Evolutionary conservation across 345 rosid genomes (phyloP).

Genomic region (Salix koriyanagi): DNA sequence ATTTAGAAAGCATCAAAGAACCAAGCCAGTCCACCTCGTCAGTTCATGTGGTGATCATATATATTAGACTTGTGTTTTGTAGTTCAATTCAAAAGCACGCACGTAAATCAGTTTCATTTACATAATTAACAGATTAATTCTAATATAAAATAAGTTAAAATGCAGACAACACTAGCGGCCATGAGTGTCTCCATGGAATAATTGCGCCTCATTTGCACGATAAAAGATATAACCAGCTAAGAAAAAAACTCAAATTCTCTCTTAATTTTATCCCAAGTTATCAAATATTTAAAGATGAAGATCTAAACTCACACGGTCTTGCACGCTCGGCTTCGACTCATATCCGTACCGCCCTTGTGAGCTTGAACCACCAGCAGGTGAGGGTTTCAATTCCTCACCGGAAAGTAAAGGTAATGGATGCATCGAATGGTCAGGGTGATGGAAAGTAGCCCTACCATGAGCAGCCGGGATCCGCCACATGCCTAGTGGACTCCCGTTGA

Average conservation of each 20-base stretch:
- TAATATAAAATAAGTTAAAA: neutral
- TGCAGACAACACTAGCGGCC: neutral
- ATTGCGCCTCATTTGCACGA: neutral
- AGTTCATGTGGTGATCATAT: neutral
- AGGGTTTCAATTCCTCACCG: constrained; percentile 35
- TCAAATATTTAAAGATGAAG: constrained; percentile 63
- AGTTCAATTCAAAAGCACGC: neutral
- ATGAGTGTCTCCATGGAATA: neutral
- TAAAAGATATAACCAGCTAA: neutral
- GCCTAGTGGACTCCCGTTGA: constrained; percentile 70
- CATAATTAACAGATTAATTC: neutral
- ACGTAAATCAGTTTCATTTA: neutral
- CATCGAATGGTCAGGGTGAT: constrained; percentile 38
- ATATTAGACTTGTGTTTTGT: neutral
- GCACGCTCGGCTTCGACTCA: constrained; percentile 46
- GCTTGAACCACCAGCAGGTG: constrained; percentile 27
- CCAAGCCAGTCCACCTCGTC: neutral
- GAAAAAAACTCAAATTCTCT: neutral
- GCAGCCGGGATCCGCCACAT: constrained; percentile 67
- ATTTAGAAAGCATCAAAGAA: neutral
- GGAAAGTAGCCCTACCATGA: constrained; percentile 22
- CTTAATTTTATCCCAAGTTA: constrained; percentile 1
- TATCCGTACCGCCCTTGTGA: constrained; percentile 43
- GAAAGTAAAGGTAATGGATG: constrained; percentile 40
- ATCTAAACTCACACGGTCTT: constrained; percentile 95